These are phyloP conservation scores for Amylostereum areolatum DNA, from an alignment of 1,284 basidiomycete species.

Conservation along the genomic window DNA sequence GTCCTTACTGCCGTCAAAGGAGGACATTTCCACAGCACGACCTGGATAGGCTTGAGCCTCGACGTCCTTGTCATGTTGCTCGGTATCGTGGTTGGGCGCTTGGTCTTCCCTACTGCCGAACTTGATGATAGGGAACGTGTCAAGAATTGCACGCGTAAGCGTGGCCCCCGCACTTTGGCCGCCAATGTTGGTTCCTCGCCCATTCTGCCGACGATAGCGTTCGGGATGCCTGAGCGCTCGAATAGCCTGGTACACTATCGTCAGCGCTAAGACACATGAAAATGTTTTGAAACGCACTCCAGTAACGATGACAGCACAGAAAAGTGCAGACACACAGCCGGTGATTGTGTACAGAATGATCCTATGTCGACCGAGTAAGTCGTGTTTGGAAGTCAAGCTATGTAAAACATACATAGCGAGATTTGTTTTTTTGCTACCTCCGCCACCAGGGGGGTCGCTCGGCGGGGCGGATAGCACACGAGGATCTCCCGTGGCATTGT, in stretches of 20 bases:
- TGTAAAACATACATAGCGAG: conserved; percentile 58
- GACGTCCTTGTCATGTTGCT: conserved; percentile 17
- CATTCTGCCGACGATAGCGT: conserved; percentile 71
- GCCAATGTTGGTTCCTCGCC: conserved; percentile 34
- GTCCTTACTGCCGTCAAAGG: background rate
- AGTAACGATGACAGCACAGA: conserved; percentile 75
- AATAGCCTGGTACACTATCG: conserved; percentile 46
- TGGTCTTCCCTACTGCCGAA: conserved; percentile 40
- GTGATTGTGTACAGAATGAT: conserved; percentile 85
- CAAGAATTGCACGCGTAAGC: conserved; percentile 83
- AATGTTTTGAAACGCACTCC: conserved; percentile 48
- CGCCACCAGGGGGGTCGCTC: conserved; percentile 2
- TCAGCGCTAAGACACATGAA: conserved; percentile 6
- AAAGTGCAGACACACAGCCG: conserved; percentile 76
- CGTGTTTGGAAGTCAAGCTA: conserved; percentile 7
- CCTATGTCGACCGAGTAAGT: conserved; percentile 33
- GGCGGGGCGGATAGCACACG: background rate
- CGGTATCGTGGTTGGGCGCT: conserved; percentile 7
- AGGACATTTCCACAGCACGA: background rate
- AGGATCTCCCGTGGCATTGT: conserved; percentile 47
- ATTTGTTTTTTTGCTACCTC: conserved; percentile 44
- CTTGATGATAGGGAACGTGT: conserved; percentile 91
- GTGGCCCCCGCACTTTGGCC: conserved; percentile 74
- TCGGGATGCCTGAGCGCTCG: conserved; percentile 86
- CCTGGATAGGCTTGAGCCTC: background rate